A percentile compares a stretch with the other conserved stretches of the same genome.
Conservation (phyloP, 2,329 filamentous ascomycete genomes). For the Paramyrothecium sp. region DNA sequence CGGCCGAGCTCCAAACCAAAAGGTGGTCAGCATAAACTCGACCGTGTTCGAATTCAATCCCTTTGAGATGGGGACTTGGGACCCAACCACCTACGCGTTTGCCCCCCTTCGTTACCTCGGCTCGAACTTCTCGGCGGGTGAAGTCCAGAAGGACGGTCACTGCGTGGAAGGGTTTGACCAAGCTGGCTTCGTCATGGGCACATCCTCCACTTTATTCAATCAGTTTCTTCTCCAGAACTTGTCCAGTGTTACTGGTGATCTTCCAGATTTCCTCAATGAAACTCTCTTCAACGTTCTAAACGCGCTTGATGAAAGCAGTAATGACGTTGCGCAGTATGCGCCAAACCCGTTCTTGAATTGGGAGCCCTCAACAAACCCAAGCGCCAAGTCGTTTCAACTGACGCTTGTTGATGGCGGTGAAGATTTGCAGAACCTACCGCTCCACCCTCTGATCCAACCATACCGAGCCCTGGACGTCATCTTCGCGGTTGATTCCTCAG, state of each 20-base stretch:
- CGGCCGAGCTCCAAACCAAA: neutral
- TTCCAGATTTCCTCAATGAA: neutral
- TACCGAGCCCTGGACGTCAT: constrained; percentile 30
- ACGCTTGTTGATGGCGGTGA: constrained; percentile 73
- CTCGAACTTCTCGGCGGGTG: neutral
- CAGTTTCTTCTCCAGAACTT: neutral
- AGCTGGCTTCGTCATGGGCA: neutral
- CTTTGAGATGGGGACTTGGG: neutral
- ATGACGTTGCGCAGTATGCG: neutral
- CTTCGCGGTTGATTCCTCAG: constrained; percentile 2
- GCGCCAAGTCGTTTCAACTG: constrained; percentile 43
- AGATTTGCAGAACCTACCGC: constrained; percentile 70
- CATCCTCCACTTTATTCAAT: neutral
- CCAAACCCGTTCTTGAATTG: neutral
- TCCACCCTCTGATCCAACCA: constrained; percentile 54
- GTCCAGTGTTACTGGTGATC: neutral
- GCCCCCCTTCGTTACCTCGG: neutral
- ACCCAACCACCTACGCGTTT: neutral
- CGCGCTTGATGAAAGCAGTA: neutral
- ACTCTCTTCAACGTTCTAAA: neutral
- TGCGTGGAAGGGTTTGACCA: neutral
- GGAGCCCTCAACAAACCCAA: constrained; percentile 10
- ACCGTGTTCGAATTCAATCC: neutral
- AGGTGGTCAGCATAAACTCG: neutral
- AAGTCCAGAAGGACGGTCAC: neutral